These are phyloP conservation scores for Boletus subparvulus DNA, from an alignment of 768 basidiomycete species.

Conservation along the genomic window DNA sequence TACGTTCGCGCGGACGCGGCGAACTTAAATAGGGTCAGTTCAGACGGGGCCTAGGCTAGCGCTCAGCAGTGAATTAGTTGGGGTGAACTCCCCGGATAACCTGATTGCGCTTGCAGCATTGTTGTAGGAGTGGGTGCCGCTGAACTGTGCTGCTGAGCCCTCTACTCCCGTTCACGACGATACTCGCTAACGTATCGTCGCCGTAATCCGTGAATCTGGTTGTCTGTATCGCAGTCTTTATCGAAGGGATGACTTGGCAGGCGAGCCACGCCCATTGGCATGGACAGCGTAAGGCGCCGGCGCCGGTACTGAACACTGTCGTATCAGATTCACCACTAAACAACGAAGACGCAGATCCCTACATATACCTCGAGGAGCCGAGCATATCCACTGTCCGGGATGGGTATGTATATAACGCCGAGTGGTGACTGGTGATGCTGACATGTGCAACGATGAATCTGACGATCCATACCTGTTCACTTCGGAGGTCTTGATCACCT, in stretches of 20 bases:
- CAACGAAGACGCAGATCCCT: slow-evolving; percentile 53
- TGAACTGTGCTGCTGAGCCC: slow-evolving; percentile 49
- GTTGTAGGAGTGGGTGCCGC: slow-evolving; percentile 58
- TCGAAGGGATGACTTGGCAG: slow-evolving; percentile 69
- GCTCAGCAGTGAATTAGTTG: too few relatives aligned
- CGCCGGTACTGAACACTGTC: background rate
- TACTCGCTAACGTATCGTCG: background rate
- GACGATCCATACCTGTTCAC: background rate
- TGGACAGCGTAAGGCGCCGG: background rate
- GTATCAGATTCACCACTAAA: slow-evolving; percentile 61
- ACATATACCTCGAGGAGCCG: slow-evolving; percentile 56
- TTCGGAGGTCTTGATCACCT: background rate
- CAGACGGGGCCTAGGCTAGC: background rate
- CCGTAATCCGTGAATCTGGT: background rate
- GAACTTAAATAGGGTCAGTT: too few relatives aligned
- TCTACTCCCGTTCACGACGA: background rate
- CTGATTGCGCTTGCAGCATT: slow-evolving; percentile 67
- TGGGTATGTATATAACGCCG: slow-evolving; percentile 47
- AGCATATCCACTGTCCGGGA: slow-evolving; percentile 52
- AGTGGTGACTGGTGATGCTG: slow-evolving; percentile 30
- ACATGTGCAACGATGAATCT: too few relatives aligned
- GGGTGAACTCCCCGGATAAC: too few relatives aligned
- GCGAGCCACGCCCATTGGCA: slow-evolving; percentile 23
- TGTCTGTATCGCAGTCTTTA: slow-evolving; percentile 40
- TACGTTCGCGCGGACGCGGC: too few relatives aligned